phyloP scores from a whole-genome alignment of 768 basidiomycete genomes.

The Lanmaoa rubissima region DNA sequence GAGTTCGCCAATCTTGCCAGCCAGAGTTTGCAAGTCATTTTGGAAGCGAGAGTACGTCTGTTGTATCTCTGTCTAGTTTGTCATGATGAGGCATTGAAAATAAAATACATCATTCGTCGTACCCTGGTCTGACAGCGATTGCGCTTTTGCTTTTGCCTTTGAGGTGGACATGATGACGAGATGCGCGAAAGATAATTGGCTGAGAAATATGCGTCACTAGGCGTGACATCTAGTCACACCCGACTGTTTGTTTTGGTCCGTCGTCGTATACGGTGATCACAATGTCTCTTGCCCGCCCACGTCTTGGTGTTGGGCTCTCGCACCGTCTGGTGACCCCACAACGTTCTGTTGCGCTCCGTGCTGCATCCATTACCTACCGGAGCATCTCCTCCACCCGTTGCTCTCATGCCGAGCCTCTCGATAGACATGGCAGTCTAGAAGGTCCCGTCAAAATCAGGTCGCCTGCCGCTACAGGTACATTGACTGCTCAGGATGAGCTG shows the following conservation, averaged over 20 bases:
- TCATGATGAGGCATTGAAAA: slow-evolving; percentile 36
- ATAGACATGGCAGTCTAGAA: slow-evolving; percentile 17
- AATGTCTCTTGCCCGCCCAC: slow-evolving; percentile 59
- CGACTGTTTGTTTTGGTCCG: slow-evolving; percentile 8
- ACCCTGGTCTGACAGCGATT: slow-evolving; percentile 73
- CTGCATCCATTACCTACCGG: slow-evolving; percentile 46
- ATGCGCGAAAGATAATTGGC: slow-evolving; percentile 28
- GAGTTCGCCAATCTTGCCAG: slow-evolving; percentile 93
- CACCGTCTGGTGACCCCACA: slow-evolving; percentile 37
- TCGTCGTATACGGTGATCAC: slow-evolving; percentile 24
- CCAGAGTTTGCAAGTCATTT: slow-evolving; percentile 87
- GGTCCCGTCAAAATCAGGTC: slow-evolving; percentile 31
- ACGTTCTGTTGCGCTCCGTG: slow-evolving; percentile 31
- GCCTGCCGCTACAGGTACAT: slow-evolving; percentile 32
- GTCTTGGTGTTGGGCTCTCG: slow-evolving; percentile 51
- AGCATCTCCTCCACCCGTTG: slow-evolving; percentile 27
- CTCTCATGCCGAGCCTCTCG: slow-evolving; percentile 20
- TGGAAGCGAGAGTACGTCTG: slow-evolving; percentile 78
- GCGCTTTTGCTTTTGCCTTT: slow-evolving; percentile 59
- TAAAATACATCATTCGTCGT: slow-evolving; percentile 18
- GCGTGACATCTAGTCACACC: slow-evolving; percentile 30
- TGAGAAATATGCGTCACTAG: slow-evolving; percentile 20
- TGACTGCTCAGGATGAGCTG: slow-evolving; percentile 40
- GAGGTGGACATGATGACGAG: slow-evolving; percentile 44
- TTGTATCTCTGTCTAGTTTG: slow-evolving; percentile 73